Base-by-base conservation (phyloP, 306 rosid species). In the Trifolium pratense region DNA sequence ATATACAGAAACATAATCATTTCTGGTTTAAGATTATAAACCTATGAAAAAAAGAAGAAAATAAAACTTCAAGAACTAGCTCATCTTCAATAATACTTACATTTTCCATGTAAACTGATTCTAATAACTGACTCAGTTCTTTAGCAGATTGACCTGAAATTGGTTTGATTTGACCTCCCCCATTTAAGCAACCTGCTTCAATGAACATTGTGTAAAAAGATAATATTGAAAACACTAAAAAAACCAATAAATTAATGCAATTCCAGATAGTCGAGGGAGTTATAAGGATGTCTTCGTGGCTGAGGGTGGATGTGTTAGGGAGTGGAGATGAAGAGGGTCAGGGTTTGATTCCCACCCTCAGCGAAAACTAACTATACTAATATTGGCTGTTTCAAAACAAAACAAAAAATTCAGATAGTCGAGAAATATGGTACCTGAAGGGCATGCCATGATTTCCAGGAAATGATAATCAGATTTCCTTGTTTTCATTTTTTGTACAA, bases 361-460 rank as follows among this genome's bases (percentile, higher is more conserved):
- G 29, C 3, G 29, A 25, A 25, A 25, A 25, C 29, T 26, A 26
- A 26, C 4, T 2, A 26, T 26, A 26, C 29, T 26, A 26, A 26
- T 26, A 26, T 26, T 26, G 29, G 29, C 29, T 26, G 29, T 26
- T 0, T 26, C 29, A 2, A 26, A 26, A 26, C 2, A 26, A 26
- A 26, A 26, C n/a, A n/a, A n/a, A n/a, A n/a, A 26, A 26, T 2
- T 0, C 3, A 26, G 29, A 26, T 26, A 26, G 4, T 26, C 29
- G 29, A 26, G 29, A 26, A 45, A 36, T 14, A 75, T 9, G 3
- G 26, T 73, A 91, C 99, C 97, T 80, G 97, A 92, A 60, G 99
- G 99, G 79, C 99, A 94, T 7, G 99, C 99, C 99, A 94, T 94
- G 72, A 94, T 91, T 85, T 94, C 97, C 68, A 94, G 76, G 75